Evolutionary conservation across 2,329 filamentous ascomycete genomes (phyloP), one percentile per base, ranked within the genome.

Genomic region (Arachnopeziza araneosa): DNA sequence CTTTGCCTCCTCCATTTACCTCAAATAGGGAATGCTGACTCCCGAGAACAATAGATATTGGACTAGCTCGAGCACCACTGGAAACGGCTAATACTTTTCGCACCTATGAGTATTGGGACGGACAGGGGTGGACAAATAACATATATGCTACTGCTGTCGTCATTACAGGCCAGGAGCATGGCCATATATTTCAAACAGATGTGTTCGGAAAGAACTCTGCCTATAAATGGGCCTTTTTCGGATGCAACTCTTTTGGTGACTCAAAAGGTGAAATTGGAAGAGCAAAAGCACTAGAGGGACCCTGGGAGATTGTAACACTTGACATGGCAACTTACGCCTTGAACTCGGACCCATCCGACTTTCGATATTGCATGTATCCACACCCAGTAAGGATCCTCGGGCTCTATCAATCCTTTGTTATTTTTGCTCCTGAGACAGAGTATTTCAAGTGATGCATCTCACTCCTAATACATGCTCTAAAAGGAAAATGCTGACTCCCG

Each of bases 151-250:
- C 44, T 17, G 30, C 32, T n/a, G 50, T 61, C 14, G 50, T 67
- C 2, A 58, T 66, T 7, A 52, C 44, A 19, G 55, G 56, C 24
- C 63, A 64, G 49, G 58, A 63, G 32, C 66, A 67, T 36, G 65
- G 67, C 2, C 61, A 64, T 26, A 60, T 68, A 12, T 64, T 65
- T 24, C n/a, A 36, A 19, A 67, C 63, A 2, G 60, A 62, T 1
- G 56, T 67, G 26, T 68, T 68, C 24, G 65, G 64, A 22, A 32
- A 48, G 12, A 22, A 24, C 10, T 61, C 61, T 1, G 23, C 17
- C 1, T 61, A 58, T 12, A 48, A 52, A 55, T 68, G 59, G 52
- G 60, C 57, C 0, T 67, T 68, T 17, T 54, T 68, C 21, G 66
- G 66, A 10, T 62, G 62, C 23, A 64, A 56, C 19, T 55, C 24